These are phyloP conservation scores for Melampsora larici-populina DNA, from an alignment of 1,284 basidiomycete species.

Conservation along the genomic window DNA sequence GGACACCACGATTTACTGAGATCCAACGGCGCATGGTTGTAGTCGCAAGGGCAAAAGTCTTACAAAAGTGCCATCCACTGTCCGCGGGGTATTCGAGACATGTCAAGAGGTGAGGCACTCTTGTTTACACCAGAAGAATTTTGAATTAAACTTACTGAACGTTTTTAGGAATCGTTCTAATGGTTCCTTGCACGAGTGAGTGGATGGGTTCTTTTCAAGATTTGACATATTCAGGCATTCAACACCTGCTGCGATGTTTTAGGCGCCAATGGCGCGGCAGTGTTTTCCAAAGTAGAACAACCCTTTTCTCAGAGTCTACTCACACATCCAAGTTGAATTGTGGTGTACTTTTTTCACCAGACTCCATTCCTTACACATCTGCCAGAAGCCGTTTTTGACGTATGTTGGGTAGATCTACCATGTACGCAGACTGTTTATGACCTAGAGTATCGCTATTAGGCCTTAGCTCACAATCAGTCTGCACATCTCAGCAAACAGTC, in stretches of 20 bases:
- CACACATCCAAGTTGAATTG: no score
- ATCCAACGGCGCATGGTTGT: background rate
- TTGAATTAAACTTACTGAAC: background rate
- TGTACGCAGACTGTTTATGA: background rate
- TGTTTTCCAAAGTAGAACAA: background rate
- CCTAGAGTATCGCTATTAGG: background rate
- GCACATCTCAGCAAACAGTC: constrained; percentile 26
- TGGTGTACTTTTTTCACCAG: background rate
- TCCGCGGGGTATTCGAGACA: constrained; percentile 1
- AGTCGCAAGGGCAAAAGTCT: constrained; percentile 27
- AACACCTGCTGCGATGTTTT: background rate
- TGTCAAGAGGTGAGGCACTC: background rate
- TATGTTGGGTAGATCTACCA: constrained; percentile 52
- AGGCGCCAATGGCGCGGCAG: constrained; percentile 2
- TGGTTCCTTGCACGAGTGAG: constrained; percentile 35
- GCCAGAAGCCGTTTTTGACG: constrained; percentile 50
- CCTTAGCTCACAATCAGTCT: background rate
- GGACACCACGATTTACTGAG: background rate
- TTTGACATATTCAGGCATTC: background rate
- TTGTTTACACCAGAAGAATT: background rate
- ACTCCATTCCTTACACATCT: constrained; percentile 15
- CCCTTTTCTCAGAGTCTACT: background rate
- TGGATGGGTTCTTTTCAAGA: background rate
- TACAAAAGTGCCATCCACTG: constrained; percentile 24
- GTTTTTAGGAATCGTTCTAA: constrained; percentile 21